Evolutionary conservation across 257 asterid genomes (phyloP), one percentile per base, ranked within the genome.

Genomic region (Rubia yunnanensis): DNA sequence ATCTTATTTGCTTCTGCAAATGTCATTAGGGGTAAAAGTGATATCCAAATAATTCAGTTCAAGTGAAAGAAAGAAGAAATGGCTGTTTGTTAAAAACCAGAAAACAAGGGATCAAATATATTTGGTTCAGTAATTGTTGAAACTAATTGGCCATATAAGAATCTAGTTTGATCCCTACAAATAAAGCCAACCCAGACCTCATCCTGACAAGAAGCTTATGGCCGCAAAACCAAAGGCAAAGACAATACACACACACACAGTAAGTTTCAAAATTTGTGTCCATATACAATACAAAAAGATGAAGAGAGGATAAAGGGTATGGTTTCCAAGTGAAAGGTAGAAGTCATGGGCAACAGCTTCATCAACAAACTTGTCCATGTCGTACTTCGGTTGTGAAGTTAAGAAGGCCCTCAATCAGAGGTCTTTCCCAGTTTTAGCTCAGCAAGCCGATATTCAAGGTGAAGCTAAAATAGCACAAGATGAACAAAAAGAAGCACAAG

Each of bases 331-430:
- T 22, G 35, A 28, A 34, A 4, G 27, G 28, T 52, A 18, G 34
- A 64, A 72, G 68, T 72, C 72, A 88, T 88, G 91, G n/a, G 91
- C 96, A 66, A 78, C 94, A 74, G 61, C 84, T 68, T 76, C 96
- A 62, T 70, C 81, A 73, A 66, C 83, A 60, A 72, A 81, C 73
- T 80, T 88, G 81, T 79, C 85, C 81, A 71, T 80, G 85, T 74
- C 74, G 17, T 64, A 73, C 61, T 78, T 88, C 83, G 72, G 22
- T 27, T 63, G 77, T 52, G 73, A 66, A 46, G 56, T 39, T 68
- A 79, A 60, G 61, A 73, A 67, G 59, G 57, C 63, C 18, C 71
- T 70, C 44, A 70, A 64, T 63, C 82, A 70, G 68, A 73, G 60
- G 39, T 2, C 61, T 3, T 80, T 84, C 27, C 55, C 84, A 10